Evolutionary conservation across 768 basidiomycete genomes (phyloP).

Genomic region (Naematelia aurantialba): DNA sequence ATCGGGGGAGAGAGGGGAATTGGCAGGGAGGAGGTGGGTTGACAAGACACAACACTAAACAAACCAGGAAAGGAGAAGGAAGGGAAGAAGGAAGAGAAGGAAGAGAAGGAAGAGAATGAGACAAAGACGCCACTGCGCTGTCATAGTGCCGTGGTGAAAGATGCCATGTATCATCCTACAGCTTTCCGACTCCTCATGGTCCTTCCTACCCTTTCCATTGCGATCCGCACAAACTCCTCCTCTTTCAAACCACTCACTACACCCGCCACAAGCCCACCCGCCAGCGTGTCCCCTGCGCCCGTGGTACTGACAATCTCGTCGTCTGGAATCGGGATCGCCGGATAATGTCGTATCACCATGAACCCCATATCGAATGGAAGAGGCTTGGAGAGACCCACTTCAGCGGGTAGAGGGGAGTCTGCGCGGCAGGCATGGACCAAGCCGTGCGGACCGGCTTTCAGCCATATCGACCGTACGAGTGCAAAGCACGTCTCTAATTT

Average conservation of each 20-base stretch:
- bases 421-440: constrained; percentile 29
- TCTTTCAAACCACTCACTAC: constrained; percentile 50
- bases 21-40: too few relatives aligned
- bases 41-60: too few relatives aligned
- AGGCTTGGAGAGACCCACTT: neutral
- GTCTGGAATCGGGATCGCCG: constrained; percentile 55
- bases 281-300: constrained; percentile 87
- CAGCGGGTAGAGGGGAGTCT: neutral
- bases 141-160: too few relatives aligned
- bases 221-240: constrained; percentile 25
- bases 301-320: constrained; percentile 66
- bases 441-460: constrained; percentile 72
- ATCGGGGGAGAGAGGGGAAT: too few relatives aligned
- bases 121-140: too few relatives aligned
- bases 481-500: constrained; percentile 79
- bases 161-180: constrained; percentile 31
- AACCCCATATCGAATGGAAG: neutral
- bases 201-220: constrained; percentile 27
- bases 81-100: too few relatives aligned
- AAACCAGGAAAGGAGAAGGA: too few relatives aligned
- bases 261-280: constrained; percentile 72
- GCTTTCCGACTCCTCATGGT: constrained; percentile 31
- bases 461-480: constrained; percentile 73
- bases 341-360: constrained; percentile 69
- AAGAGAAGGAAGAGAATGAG: too few relatives aligned